Conservation (phyloP, 345 rosid species). For the Zanthoxylum bungeanum region DNA sequence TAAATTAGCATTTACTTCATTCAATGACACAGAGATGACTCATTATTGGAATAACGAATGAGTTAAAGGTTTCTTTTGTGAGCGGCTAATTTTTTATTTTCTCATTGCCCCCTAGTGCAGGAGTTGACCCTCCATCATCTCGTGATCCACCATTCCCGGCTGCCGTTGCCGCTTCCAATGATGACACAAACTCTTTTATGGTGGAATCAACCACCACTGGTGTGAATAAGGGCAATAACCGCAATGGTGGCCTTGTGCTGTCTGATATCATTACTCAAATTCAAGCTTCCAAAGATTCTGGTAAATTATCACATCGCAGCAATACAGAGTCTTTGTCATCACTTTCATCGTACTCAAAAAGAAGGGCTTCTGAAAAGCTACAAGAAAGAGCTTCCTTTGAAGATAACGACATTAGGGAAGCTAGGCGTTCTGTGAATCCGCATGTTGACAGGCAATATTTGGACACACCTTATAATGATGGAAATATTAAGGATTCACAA, state of each 20-base stretch:
- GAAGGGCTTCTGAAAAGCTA: slow-evolving; percentile 61
- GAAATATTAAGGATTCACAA: slow-evolving; percentile 64
- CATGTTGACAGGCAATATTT: slow-evolving; percentile 72
- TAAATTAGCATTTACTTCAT: slow-evolving; percentile 7
- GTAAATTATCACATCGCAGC: slow-evolving; percentile 59
- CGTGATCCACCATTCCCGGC: slow-evolving; percentile 93
- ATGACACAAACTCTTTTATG: slow-evolving; percentile 42
- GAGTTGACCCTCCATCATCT: slow-evolving; percentile 99
- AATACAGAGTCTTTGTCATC: slow-evolving; percentile 61
- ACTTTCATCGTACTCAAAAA: slow-evolving; percentile 60
- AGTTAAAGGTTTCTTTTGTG: slow-evolving; percentile 24
- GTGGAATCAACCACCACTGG: slow-evolving; percentile 53
- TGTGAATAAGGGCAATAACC: slow-evolving; percentile 53
- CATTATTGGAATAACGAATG: slow-evolving; percentile 9
- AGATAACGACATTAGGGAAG: slow-evolving; percentile 66
- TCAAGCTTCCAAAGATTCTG: slow-evolving; percentile 93
- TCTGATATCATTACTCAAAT: slow-evolving; percentile 87
- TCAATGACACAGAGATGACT: slow-evolving; percentile 11
- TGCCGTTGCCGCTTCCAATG: slow-evolving; percentile 66
- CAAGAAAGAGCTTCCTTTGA: slow-evolving; percentile 69
- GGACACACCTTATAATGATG: slow-evolving; percentile 61
- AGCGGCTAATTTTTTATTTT: slow-evolving; percentile 54
- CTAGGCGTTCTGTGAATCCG: slow-evolving; percentile 52
- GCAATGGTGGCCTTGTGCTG: slow-evolving; percentile 80
- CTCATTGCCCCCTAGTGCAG: slow-evolving; percentile 87